Conservation (phyloP, 2,329 filamentous ascomycete species). For the Daldinia sp. region DNA sequence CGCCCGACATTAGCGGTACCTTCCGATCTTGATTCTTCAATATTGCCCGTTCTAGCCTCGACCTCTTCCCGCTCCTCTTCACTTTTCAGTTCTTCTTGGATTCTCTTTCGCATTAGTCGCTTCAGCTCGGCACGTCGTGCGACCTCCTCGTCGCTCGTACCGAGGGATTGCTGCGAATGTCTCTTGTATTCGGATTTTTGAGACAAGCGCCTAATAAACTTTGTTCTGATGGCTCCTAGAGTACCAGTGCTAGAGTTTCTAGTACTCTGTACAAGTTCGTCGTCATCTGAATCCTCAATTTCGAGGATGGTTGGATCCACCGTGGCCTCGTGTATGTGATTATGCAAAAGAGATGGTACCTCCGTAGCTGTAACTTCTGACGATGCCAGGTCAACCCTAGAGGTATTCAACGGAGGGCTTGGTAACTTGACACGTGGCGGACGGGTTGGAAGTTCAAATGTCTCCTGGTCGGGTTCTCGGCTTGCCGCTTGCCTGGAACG, state of each 20-base stretch:
- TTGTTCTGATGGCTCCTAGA: slow-evolving; percentile 56
- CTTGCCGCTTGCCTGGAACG: slow-evolving; percentile 31
- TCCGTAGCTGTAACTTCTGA: slow-evolving; percentile 31
- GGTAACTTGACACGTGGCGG: slow-evolving; percentile 40
- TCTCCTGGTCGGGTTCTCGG: slow-evolving; percentile 29
- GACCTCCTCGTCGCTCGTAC: slow-evolving; percentile 61
- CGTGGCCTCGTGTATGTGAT: slow-evolving; percentile 40
- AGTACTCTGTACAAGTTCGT: slow-evolving; percentile 28
- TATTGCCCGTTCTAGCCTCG: slow-evolving; percentile 43
- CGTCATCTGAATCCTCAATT: slow-evolving; percentile 51
- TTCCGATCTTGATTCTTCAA: slow-evolving; percentile 38
- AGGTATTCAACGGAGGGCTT: slow-evolving; percentile 27
- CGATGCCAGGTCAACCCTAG: slow-evolving; percentile 36
- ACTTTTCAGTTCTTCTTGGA: slow-evolving; percentile 64
- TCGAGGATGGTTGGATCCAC: slow-evolving; percentile 50
- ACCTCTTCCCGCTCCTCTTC: slow-evolving; percentile 52
- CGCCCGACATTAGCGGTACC: slow-evolving; percentile 42
- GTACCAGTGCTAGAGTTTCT: slow-evolving; percentile 48
- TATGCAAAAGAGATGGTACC: slow-evolving; percentile 36
- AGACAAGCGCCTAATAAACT: slow-evolving; percentile 57
- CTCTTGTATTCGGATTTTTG: slow-evolving; percentile 53
- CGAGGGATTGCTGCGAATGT: slow-evolving; percentile 52
- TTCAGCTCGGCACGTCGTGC: slow-evolving; percentile 64
- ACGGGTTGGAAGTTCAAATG: slow-evolving; percentile 35
- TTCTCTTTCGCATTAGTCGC: slow-evolving; percentile 63